A percentile compares a stretch with the other conserved stretches of the same genome.
Evolutionary conservation across 352 stramenopile genomes (phyloP).

Genomic region (Pythium sukuiense): DNA sequence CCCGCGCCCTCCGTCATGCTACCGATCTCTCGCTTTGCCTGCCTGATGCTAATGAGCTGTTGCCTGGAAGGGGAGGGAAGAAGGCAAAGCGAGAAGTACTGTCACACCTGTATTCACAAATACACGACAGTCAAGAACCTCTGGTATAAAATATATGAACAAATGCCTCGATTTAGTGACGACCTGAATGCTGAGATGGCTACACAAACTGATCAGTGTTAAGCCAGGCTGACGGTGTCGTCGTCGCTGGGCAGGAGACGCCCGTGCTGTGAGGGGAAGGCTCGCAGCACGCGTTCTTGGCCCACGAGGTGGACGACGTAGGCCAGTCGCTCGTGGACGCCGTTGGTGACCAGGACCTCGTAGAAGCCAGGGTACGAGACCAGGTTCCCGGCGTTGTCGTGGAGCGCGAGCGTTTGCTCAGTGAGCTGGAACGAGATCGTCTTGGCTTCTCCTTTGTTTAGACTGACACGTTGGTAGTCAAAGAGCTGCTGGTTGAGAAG

Average conservation of each 20-base stretch:
- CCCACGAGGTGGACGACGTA: conserved; percentile 60
- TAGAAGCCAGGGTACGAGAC: conserved; percentile 67
- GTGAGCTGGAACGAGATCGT: conserved; percentile 47
- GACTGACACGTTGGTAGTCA: conserved; percentile 56
- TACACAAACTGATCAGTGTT: not conserved
- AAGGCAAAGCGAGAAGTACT: not conserved
- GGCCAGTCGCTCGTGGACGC: conserved; percentile 61
- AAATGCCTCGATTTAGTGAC: not conserved
- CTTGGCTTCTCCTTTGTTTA: conserved; percentile 35
- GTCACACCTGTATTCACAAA: not conserved
- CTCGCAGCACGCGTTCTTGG: conserved; percentile 41
- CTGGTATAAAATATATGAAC: not conserved
- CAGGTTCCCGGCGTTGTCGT: conserved; percentile 56
- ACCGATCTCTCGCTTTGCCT: not conserved
- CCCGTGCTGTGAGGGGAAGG: conserved; percentile 29
- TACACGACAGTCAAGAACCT: not conserved
- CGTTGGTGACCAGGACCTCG: conserved; percentile 74
- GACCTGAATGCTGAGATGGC: not conserved
- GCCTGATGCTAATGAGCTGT: no score
- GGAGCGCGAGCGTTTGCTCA: conserved; percentile 50
- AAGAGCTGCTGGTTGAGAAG: conserved; percentile 82
- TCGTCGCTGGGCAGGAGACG: not conserved
- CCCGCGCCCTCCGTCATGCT: conserved; percentile 4
- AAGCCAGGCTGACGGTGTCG: not conserved
- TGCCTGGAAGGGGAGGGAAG: not conserved